Evolutionary conservation across 2,329 filamentous ascomycete genomes (phyloP), one percentile per base, ranked within the genome.

Genomic region (Nemania abortiva): DNA sequence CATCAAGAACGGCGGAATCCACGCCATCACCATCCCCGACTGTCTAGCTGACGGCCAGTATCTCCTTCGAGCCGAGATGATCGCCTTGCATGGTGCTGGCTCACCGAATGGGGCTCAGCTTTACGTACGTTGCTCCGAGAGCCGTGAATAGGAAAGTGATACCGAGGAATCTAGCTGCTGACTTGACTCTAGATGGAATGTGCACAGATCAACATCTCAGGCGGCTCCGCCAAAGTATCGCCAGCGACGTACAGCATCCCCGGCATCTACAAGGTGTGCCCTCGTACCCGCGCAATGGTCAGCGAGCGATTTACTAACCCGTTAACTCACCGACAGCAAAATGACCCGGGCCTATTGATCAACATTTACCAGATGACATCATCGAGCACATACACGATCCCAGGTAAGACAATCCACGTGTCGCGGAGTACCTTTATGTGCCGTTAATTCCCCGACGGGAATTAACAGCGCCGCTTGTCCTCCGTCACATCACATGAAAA

Each of bases 21-120:
- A 86, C 74, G 77, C 81, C 53, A 84, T 88, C 67, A 82, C 80
- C 57, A 87, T 90, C 63, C 88, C 88, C 3, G 71, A 77, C 29
- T 84, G 83, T 69, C 82, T 90, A 49, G 82, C 82, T 13, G 78
- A 86, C 9, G 88, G 88, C 37, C 84, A 88, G 73, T 89, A 90
- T 75, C 84, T 90, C 52, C 82, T 89, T 24, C 84, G 88, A 37
- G 86, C 87, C 59, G 88, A 90, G 79, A 83, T 89, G 76, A 85
- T 90, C 62, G 87, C 87, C 11, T 82, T 90, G 4, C 87, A 90
- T 79, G 79, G 75, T 10, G 83, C 83, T 10, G 66, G 75, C 42
- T 82, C 79, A 69, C 79, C 81, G 65, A 77, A 80, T 10, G 84
- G 84, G 4, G 84, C 84, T 6, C 84, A 87, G 72, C 80, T 86